Evolutionary conservation across 352 stramenopile species (phyloP).

Genomic region (Globisporangium lucens): DNA sequence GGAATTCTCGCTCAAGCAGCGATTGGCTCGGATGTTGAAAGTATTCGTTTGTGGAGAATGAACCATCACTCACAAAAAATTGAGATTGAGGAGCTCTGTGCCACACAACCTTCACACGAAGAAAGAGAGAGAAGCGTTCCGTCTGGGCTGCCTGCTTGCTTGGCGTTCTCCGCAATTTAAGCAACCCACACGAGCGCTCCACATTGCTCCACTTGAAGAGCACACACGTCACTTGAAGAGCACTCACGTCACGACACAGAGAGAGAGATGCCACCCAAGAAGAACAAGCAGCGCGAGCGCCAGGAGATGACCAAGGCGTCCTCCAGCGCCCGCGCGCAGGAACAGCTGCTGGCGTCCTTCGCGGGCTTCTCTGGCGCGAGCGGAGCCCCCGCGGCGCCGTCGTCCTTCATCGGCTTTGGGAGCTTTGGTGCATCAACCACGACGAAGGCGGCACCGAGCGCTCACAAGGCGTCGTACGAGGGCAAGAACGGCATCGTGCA

Average conservation of each 20-base stretch:
- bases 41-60: not conserved
- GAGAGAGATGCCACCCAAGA: slow-evolving; percentile 48
- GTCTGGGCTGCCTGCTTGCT: not conserved
- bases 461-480: not conserved
- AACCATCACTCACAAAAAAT: slow-evolving; percentile 8
- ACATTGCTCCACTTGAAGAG: not conserved
- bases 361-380: slow-evolving; percentile 8
- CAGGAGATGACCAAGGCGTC: slow-evolving; percentile 79
- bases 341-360: slow-evolving; percentile 45
- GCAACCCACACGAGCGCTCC: slow-evolving; percentile 2
- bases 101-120: slow-evolving; percentile 12
- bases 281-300: slow-evolving; percentile 88
- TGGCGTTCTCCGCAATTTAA: not conserved
- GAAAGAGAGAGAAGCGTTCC: slow-evolving; percentile 10
- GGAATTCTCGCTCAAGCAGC: too few relatives aligned
- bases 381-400: slow-evolving; percentile 12
- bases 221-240: not conserved
- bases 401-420: slow-evolving; percentile 71
- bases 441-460: slow-evolving; percentile 16
- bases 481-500: slow-evolving; percentile 23
- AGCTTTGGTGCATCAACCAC: slow-evolving; percentile 45
- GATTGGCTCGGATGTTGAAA: too few relatives aligned
- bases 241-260: not conserved
- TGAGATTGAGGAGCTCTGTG: slow-evolving; percentile 1
- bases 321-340: slow-evolving; percentile 72